A percentile compares a stretch with the other conserved stretches of the same genome.
These are phyloP conservation scores for Chaetomiaceae sp. DNA, from an alignment of 2,329 filamentous ascomycete genomes.

Conservation along the genomic window DNA sequence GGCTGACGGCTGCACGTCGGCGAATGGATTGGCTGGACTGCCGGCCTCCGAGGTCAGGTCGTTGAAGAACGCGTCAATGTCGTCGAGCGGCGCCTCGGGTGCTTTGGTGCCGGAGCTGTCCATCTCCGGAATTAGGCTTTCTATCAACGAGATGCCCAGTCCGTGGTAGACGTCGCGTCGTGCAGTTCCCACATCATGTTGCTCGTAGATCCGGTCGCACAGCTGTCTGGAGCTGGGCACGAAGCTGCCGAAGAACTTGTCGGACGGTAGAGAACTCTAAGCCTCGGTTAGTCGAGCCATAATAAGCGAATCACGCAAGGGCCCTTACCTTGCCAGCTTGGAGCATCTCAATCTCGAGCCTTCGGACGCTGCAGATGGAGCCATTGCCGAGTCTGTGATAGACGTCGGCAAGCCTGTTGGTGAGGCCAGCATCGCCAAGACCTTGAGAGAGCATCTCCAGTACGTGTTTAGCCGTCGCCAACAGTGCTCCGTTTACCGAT, in stretches of 20 bases:
- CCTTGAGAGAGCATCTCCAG: conserved; percentile 34
- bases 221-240: conserved; percentile 38
- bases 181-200: conserved; percentile 29
- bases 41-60: conserved; percentile 9
- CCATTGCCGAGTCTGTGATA: conserved; percentile 35
- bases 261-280: conserved; percentile 37
- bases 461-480: conserved; percentile 35
- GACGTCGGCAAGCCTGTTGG: conserved; percentile 34
- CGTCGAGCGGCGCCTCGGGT: conserved; percentile 8
- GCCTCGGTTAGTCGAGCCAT: conserved; percentile 4
- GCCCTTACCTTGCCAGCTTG: conserved; percentile 46
- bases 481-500: conserved; percentile 32
- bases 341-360: conserved; percentile 49
- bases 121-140: conserved; percentile 35
- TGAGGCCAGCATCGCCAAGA: conserved; percentile 34
- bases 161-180: conserved; percentile 41
- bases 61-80: conserved; percentile 23
- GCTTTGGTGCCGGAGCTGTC: conserved; percentile 9
- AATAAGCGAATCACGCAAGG: background rate
- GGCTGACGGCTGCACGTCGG: background rate
- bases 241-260: conserved; percentile 40
- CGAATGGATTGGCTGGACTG: background rate
- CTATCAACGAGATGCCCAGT: conserved; percentile 39
- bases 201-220: conserved; percentile 42
- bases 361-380: conserved; percentile 39